Base-by-base conservation (phyloP, 345 rosid genomes). In the Cochlearia excelsa region DNA sequence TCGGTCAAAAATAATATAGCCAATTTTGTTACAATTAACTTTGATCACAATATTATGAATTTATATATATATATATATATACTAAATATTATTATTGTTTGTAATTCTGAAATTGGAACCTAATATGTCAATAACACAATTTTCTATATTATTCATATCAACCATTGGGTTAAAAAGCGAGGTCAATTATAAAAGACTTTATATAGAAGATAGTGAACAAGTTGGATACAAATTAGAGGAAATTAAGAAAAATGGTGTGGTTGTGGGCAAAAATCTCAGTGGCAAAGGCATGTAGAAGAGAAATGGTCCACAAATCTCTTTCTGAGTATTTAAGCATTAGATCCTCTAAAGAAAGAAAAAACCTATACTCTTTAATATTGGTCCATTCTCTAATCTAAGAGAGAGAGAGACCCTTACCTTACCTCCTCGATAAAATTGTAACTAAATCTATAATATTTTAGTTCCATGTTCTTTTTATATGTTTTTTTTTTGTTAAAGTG, bases 211-310 rank as follows among this genome's bases (percentile, higher is more conserved):
- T 30, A 62, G 7, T 37, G 35, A 70, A 51, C 65, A 70, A 70
- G 54, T 70, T 63, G 69, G 46, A 63, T 35, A 50, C 46, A 54
- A 70, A 16, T 16, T 16, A 33, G 7, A 51, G 59, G 54, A 11
- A 30, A 49, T 16, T 16, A 16, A 55, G 55, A 8, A 61, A 61
- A 61, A 55, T 56, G 51, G 71, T 66, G 44, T 30, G 64, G 42
- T 50, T 41, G 51, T 50, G 74, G 68, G 63, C 64, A 62, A 70
- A 70, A 63, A 70, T 70, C 64, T 63, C 64, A 70, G 68, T 69
- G 64, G 69, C 58, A 30, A 61, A 33, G 35, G 5, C 35, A 33
- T 5, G 5, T 33, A 68, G 30, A 45, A 70, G 68, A 57, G 64
- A 63, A 63, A 68, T 70, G 74, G 69, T 63, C 69, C 74, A 33